Conservation (phyloP, 345 rosid genomes). For the Acer yangbiense region DNA sequence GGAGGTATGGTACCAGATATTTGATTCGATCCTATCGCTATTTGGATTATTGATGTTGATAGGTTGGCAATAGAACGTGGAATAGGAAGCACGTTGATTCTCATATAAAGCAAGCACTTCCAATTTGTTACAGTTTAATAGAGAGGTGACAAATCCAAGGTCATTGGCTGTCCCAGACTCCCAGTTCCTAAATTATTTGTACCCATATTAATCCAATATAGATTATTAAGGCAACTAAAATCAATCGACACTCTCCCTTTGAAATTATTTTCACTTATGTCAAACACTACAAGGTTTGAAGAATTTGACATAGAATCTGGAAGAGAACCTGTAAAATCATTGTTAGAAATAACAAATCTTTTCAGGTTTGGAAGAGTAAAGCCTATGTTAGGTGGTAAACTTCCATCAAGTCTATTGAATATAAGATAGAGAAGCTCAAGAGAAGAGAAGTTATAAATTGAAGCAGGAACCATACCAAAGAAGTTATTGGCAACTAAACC, state of each 20-base stretch:
- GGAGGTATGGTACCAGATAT: constrained; percentile 1
- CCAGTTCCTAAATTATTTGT: background rate
- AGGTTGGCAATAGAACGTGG: background rate
- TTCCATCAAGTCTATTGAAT: constrained; percentile 6
- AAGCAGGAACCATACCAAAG: constrained; percentile 18
- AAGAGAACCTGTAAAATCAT: constrained; percentile 19
- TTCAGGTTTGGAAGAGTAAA: constrained; percentile 21
- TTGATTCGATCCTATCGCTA: background rate
- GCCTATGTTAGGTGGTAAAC: constrained; percentile 9
- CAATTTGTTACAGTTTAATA: constrained; percentile 7
- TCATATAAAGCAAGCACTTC: accelerated
- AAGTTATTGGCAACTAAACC: accelerated
- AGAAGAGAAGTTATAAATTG: constrained; percentile 15
- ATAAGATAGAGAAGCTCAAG: accelerated
- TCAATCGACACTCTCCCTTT: constrained; percentile 1
- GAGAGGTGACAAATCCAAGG: constrained; percentile 14
- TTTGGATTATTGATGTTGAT: background rate
- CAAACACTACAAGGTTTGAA: background rate
- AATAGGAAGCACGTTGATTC: constrained; percentile 5
- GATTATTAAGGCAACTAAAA: background rate
- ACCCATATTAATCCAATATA: background rate
- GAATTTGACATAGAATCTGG: constrained; percentile 25
- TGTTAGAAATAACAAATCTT: background rate
- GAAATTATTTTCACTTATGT: background rate
- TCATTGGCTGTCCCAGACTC: background rate